Evolutionary conservation across 2,329 filamentous ascomycete species (phyloP), one percentile per base, ranked within the genome.

Genomic region (Dryadomyces quercus-mongolicae): DNA sequence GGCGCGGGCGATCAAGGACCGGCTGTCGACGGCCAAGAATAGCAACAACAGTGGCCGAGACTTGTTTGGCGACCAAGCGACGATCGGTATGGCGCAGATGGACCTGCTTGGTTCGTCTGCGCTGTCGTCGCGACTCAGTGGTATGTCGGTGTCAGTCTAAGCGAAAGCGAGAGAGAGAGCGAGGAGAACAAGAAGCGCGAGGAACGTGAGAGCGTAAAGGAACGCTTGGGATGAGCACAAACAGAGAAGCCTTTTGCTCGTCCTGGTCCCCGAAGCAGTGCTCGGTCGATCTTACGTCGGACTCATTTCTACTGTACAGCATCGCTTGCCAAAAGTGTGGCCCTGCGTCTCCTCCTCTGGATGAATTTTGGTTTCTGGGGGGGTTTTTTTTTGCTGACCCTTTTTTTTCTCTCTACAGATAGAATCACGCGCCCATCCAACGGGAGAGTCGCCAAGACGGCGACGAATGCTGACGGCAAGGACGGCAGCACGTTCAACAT

Each of bases 51-150:
- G 43, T 58, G 1, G 46, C 8, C 12, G 38, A 5, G 82, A 85
- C 58, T 72, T 85, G 1, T 81, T 85, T 59, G 80, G 80, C 1
- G 22, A 38, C 1, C 25, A 38, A 13, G 40, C 47, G 7, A n/a
- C 54, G 9, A 60, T 59, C 64, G 61, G 60, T 48, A 63, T 56
- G 55, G 65, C 66, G 16, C 61, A 64, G 58, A 67, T 68, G 65
- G 68, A 70, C 54, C 62, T 64, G 54, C 60, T 68, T 21, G 25
- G 59, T 53, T 60, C 63, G 47, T 61, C 57, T 4, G 61, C 59
- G 9, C 58, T 68, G 31, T 57, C 58, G 2, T 46, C 53, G 40
- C 55, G 55, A 20, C 55, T 60, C 5, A 59, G 57, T 47, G 58
- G 60, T 62, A 60, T 62, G 60, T 62, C 56, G 43, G 21, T 60